These are phyloP conservation scores for Parascedosporium putredinis DNA, from an alignment of 2,329 filamentous ascomycete genomes.

Conservation along the genomic window DNA sequence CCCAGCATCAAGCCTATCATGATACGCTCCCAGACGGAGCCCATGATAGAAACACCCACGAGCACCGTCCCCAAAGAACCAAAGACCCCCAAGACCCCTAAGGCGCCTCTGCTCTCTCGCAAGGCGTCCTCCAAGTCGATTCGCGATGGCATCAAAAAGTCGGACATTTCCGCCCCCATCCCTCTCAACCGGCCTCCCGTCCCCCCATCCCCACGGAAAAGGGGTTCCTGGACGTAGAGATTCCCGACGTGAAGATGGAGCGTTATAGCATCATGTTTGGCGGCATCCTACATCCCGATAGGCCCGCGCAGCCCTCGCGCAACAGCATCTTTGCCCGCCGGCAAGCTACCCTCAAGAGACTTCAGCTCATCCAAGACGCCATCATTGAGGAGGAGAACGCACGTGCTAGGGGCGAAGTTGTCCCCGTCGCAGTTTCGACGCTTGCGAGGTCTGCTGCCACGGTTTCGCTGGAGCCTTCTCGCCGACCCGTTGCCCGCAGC, in stretches of 20 bases:
- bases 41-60: conserved; percentile 11
- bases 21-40: conserved; percentile 31
- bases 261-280: conserved; percentile 93
- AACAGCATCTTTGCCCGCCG: conserved; percentile 42
- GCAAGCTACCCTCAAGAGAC: conserved; percentile 47
- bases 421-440: background rate
- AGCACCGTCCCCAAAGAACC: conserved; percentile 1
- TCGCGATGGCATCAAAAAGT: conserved; percentile 12
- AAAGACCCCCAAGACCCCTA: conserved; percentile 9
- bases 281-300: conserved; percentile 46
- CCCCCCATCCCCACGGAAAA: conserved; percentile 13
- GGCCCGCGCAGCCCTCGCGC: conserved; percentile 16
- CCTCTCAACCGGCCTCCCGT: conserved; percentile 13
- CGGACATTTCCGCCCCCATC: conserved; percentile 17
- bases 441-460: background rate
- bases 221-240: conserved; percentile 60
- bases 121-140: conserved; percentile 13
- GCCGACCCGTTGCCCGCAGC: background rate
- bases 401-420: conserved; percentile 1
- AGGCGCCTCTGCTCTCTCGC: conserved; percentile 7
- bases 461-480: background rate
- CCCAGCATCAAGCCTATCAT: conserved; percentile 33
- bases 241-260: conserved; percentile 72
- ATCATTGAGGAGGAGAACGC: conserved; percentile 10
- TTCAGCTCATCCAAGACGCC: conserved; percentile 41